Conservation (phyloP, 2,329 filamentous ascomycete genomes). For the Juglanconis juglandina region DNA sequence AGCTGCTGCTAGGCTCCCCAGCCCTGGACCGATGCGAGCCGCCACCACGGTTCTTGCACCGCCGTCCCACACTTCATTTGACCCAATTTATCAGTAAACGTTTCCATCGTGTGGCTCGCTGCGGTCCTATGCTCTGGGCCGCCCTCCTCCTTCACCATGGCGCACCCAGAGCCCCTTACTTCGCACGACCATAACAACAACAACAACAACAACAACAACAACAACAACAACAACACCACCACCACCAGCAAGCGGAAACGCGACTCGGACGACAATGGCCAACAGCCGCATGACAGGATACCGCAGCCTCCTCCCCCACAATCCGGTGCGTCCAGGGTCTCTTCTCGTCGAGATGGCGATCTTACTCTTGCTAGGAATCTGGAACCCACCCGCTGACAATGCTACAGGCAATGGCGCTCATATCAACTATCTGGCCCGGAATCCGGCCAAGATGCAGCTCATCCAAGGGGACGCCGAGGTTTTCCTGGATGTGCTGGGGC, state of each 20-base stretch:
- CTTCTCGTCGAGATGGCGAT: conserved; percentile 9
- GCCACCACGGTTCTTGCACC: neutral
- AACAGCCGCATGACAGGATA: conserved; percentile 36
- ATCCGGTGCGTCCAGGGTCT: conserved; percentile 38
- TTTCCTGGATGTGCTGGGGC: conserved; percentile 67
- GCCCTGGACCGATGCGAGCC: neutral
- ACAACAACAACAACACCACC: too few species aligned
- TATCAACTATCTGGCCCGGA: conserved; percentile 54
- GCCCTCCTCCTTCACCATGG: conserved; percentile 33
- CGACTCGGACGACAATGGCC: conserved; percentile 41
- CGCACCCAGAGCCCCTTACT: conserved; percentile 27
- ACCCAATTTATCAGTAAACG: neutral
- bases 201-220: too few species aligned
- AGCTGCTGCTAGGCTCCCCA: neutral
- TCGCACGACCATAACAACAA: neutral
- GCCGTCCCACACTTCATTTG: neutral
- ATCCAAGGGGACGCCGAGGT: conserved; percentile 60
- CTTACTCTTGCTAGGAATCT: neutral
- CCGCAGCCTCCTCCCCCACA: conserved; percentile 43
- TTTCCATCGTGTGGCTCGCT: neutral
- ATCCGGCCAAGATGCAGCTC: conserved; percentile 43
- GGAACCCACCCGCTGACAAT: conserved; percentile 10
- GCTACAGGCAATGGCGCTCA: conserved; percentile 33
- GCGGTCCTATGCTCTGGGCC: conserved; percentile 16
- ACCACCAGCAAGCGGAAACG: conserved; percentile 45